Conservation (phyloP, 805 yeast genomes). For the Nakazawaea ambrosiae region DNA sequence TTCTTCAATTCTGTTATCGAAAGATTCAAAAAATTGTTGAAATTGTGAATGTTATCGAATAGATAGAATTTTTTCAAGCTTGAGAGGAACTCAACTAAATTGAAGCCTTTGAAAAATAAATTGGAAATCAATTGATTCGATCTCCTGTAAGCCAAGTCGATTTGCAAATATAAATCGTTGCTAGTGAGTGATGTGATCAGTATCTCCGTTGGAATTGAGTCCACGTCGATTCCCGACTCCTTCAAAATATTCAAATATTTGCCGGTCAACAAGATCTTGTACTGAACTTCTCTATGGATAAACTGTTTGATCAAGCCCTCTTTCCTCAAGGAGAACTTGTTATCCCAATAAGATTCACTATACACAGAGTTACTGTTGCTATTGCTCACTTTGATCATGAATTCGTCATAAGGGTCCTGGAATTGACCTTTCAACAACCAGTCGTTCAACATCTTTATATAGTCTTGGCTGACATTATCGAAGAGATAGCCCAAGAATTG, state of each 20-base stretch:
- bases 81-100: slow-evolving; percentile 38
- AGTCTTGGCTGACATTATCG: slow-evolving; percentile 52
- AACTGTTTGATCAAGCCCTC: slow-evolving; percentile 74
- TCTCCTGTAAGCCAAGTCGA: slow-evolving; percentile 54
- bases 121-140: slow-evolving; percentile 59
- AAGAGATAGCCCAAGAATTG: slow-evolving; percentile 47
- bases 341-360: slow-evolving; percentile 64
- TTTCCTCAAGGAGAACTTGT: slow-evolving; percentile 62
- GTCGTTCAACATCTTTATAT: slow-evolving; percentile 58
- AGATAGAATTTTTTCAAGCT: slow-evolving; percentile 54
- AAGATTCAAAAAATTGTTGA: slow-evolving; percentile 44
- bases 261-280: slow-evolving; percentile 73
- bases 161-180: slow-evolving; percentile 40
- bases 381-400: slow-evolving; percentile 50
- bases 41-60: slow-evolving; percentile 40
- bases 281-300: slow-evolving; percentile 41
- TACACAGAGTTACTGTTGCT: slow-evolving; percentile 14
- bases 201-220: slow-evolving; percentile 5
- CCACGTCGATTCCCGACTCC: slow-evolving; percentile 43
- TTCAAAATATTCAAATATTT: slow-evolving; percentile 71
- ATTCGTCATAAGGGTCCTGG: slow-evolving; percentile 77
- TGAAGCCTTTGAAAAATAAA: slow-evolving; percentile 54
- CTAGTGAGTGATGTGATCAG: slow-evolving; percentile 23
- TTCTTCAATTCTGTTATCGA: slow-evolving; percentile 48
- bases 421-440: slow-evolving; percentile 77